These are phyloP conservation scores for Vaccinium macrocarpon DNA, from an alignment of 148 eudicot species.

Conservation along the genomic window DNA sequence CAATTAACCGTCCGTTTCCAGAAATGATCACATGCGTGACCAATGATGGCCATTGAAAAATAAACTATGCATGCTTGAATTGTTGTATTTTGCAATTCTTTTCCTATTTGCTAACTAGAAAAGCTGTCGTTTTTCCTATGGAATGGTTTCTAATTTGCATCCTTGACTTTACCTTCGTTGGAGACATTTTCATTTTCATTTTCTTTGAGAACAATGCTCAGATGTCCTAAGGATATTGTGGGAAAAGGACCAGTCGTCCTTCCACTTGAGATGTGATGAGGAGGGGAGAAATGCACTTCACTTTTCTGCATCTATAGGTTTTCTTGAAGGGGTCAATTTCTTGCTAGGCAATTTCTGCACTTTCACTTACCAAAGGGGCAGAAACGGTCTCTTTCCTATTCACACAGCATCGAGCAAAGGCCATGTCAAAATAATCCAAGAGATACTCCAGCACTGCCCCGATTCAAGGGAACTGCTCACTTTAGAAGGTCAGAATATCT, in stretches of 20 bases:
- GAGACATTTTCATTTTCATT: neutral
- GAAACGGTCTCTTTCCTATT: conserved; percentile 22
- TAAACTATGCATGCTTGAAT: neutral
- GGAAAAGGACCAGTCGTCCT: conserved; percentile 22
- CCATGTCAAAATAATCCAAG: conserved; percentile 15
- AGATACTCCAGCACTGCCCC: conserved; percentile 22
- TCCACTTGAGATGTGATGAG: conserved; percentile 16
- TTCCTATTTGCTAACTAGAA: neutral
- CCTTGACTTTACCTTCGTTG: neutral
- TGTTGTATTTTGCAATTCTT: neutral
- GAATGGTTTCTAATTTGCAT: neutral
- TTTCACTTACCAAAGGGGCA: conserved; percentile 19
- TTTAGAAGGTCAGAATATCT: conserved; percentile 21
- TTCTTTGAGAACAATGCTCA: neutral
- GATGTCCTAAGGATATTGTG: conserved; percentile 25
- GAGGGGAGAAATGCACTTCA: conserved; percentile 28
- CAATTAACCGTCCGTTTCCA: neutral
- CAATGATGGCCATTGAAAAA: too few species aligned
- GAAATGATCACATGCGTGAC: neutral
- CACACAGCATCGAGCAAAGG: conserved; percentile 26
- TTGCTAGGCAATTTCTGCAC: conserved; percentile 11
- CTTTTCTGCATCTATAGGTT: conserved; percentile 19
- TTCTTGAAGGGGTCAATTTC: conserved; percentile 25
- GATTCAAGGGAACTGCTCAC: conserved; percentile 30
- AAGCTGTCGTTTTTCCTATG: neutral